phyloP scores from a whole-genome alignment of 208 protist species.

The Crithidia thermophila region DNA sequence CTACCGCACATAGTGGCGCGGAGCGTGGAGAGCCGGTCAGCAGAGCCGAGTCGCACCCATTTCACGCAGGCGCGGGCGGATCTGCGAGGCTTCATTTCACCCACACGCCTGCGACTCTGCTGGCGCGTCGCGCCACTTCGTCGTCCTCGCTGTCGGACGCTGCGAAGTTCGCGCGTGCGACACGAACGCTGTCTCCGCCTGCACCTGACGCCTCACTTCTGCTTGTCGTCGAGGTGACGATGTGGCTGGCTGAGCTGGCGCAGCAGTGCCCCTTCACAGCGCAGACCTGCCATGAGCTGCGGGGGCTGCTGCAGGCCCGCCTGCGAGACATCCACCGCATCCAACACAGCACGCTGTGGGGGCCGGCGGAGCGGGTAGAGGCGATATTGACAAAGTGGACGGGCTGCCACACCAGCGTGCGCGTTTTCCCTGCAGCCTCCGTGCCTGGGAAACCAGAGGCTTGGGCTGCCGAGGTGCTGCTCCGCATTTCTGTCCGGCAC shows the following conservation, averaged over 20 bases:
- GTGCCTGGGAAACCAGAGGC: not conserved
- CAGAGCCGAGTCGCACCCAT: too few species aligned
- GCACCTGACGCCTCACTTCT: too few species aligned
- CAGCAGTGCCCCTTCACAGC: slow-evolving; percentile 14
- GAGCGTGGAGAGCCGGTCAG: too few species aligned
- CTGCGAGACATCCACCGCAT: not conserved
- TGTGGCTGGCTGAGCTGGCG: slow-evolving; percentile 9
- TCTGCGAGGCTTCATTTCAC: too few species aligned
- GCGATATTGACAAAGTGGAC: slow-evolving; percentile 19
- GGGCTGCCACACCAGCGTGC: slow-evolving; percentile 13
- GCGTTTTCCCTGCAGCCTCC: too few species aligned
- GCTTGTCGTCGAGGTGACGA: too few species aligned
- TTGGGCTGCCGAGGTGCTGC: slow-evolving; percentile 20
- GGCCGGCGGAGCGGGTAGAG: slow-evolving; percentile 4
- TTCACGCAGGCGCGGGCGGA: too few species aligned
- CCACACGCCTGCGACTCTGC: not conserved
- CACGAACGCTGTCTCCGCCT: not conserved
- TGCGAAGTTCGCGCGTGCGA: not conserved
- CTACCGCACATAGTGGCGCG: too few species aligned
- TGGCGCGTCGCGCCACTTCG: too few species aligned
- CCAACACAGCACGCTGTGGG: slow-evolving; percentile 1
- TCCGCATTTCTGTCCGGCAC: not conserved
- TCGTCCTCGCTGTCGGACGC: not conserved
- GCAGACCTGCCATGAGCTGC: slow-evolving; percentile 5
- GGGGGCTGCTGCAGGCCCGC: slow-evolving; percentile 16